These are phyloP conservation scores for Ophiostoma pallidulum DNA, from an alignment of 2,329 filamentous ascomycete species.

Conservation along the genomic window DNA sequence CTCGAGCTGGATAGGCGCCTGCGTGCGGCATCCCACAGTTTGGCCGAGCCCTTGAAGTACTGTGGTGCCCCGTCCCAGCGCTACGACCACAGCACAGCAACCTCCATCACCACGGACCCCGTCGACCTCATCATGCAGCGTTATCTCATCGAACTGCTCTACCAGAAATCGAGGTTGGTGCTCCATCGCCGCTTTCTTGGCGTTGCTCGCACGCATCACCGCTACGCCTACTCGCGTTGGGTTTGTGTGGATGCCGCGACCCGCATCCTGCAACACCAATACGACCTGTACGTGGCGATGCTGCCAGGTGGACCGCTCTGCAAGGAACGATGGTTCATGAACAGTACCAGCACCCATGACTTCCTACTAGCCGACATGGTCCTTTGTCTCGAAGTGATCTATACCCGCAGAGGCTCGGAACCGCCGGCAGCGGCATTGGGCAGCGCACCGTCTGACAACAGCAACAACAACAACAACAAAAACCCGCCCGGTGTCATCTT, in stretches of 20 bases:
- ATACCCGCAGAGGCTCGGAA: neutral
- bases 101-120: constrained; percentile 4
- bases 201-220: constrained; percentile 24
- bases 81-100: neutral
- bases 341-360: constrained; percentile 33
- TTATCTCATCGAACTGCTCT: constrained; percentile 20
- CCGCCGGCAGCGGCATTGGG: too few relatives aligned
- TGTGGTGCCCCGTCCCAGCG: neutral
- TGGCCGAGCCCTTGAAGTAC: constrained; percentile 14
- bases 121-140: constrained; percentile 21
- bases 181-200: constrained; percentile 23
- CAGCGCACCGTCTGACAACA: too few relatives aligned
- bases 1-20: constrained; percentile 19
- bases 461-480: too few relatives aligned
- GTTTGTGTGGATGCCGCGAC: constrained; percentile 36
- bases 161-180: constrained; percentile 19
- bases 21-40: constrained; percentile 11
- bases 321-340: constrained; percentile 33
- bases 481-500: too few relatives aligned
- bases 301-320: constrained; percentile 30
- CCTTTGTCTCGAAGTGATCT: constrained; percentile 30
- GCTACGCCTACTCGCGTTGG: constrained; percentile 30
- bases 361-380: constrained; percentile 39
- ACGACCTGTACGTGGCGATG: constrained; percentile 31
- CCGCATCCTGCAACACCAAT: constrained; percentile 33